Evolutionary conservation across 140 eudicot genomes (phyloP).

Genomic region (Erigeron philadelphicus): DNA sequence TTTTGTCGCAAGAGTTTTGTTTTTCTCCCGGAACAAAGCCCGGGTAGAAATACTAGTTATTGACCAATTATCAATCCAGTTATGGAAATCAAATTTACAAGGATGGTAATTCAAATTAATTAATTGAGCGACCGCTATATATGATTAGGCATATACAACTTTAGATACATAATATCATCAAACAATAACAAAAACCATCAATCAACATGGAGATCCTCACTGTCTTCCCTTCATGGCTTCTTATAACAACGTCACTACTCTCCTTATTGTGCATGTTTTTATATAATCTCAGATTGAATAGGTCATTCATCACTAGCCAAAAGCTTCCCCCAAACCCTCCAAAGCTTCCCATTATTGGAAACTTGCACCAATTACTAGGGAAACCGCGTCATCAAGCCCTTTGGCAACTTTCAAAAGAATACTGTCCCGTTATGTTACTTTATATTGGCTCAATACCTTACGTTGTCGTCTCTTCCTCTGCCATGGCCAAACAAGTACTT

Average conservation of each 20-base stretch:
- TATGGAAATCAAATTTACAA: too few relatives aligned
- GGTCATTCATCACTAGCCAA: neutral
- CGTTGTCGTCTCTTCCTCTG: constrained; percentile 35
- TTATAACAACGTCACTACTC: neutral
- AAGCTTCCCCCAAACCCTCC: constrained; percentile 40
- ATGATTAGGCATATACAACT: too few relatives aligned
- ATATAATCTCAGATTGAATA: neutral
- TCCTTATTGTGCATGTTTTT: neutral
- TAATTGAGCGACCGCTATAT: too few relatives aligned
- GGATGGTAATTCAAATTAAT: too few relatives aligned
- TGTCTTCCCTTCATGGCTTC: constrained; percentile 12
- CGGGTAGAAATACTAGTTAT: too few relatives aligned
- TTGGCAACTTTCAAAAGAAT: constrained; percentile 27
- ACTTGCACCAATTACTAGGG: constrained; percentile 34
- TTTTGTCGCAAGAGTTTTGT: too few relatives aligned
- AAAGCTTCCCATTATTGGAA: constrained; percentile 41
- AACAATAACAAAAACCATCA: neutral
- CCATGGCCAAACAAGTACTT: constrained; percentile 22
- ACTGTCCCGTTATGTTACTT: constrained; percentile 38
- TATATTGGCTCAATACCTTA: constrained; percentile 30
- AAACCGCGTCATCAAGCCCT: constrained; percentile 29
- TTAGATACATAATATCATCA: neutral
- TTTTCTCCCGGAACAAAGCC: too few relatives aligned
- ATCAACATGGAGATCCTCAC: neutral
- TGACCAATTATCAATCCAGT: too few relatives aligned